Conservation (phyloP, 2,329 filamentous ascomycete species). For the Ceratocystis alfenasii region DNA sequence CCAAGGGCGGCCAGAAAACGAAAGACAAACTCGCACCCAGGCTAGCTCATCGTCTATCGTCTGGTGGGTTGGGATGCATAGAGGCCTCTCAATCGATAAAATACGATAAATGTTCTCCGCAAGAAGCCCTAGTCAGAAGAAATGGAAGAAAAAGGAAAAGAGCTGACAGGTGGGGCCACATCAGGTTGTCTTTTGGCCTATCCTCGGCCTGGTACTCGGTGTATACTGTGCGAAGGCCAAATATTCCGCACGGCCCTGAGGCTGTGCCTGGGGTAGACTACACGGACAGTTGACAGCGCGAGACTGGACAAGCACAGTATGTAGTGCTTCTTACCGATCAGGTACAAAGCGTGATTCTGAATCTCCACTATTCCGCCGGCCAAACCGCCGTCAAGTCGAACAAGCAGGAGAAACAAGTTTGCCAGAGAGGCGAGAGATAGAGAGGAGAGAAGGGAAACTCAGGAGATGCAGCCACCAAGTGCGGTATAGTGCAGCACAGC, state of each 20-base stretch:
- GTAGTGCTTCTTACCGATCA: not conserved
- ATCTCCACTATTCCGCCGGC: constrained; percentile 43
- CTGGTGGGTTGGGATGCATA: no score
- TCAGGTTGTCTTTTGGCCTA: constrained; percentile 10
- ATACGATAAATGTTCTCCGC: constrained; percentile 1
- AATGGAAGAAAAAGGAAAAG: constrained; percentile 10
- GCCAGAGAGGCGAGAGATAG: not conserved
- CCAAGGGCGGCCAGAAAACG: not conserved
- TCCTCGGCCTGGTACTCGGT: constrained; percentile 14
- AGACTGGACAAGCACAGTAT: not conserved
- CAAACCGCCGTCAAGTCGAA: constrained; percentile 41
- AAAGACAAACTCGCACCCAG: not conserved
- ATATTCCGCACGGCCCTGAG: not conserved
- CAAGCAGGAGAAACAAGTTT: constrained; percentile 23
- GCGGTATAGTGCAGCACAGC: not conserved
- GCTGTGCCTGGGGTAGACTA: not conserved
- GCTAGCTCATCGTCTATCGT: not conserved
- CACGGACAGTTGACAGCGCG: not conserved
- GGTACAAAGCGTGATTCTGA: not conserved
- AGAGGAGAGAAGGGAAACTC: not conserved
- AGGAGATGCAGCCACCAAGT: not conserved
- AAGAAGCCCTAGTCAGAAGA: not conserved
- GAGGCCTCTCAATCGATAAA: not conserved
- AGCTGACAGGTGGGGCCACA: constrained; percentile 13
- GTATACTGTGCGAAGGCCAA: not conserved